These are phyloP conservation scores for Xylariaceae sp. DNA, from an alignment of 2,329 filamentous ascomycete species.

Conservation along the genomic window DNA sequence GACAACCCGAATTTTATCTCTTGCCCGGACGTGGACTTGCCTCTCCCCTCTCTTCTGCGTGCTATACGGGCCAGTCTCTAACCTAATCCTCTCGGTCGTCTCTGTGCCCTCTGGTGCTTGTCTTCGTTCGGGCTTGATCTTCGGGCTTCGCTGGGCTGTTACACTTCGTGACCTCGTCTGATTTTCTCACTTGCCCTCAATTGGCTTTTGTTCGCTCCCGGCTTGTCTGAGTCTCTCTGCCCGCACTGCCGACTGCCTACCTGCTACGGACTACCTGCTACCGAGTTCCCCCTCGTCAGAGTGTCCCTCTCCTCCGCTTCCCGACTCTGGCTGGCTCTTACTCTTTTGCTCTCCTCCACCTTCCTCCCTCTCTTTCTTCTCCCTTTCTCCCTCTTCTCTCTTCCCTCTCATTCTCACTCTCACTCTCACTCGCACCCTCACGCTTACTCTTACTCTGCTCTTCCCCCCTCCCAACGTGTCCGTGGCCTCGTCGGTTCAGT, in stretches of 20 bases:
- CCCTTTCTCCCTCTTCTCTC: conserved; percentile 14
- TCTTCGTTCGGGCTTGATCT: background rate
- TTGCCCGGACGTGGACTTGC: conserved; percentile 34
- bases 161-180: conserved; percentile 24
- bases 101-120: background rate
- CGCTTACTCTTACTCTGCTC: conserved; percentile 16
- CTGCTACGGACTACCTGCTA: background rate
- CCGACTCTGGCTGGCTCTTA: too few species aligned
- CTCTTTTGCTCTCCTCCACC: too few species aligned
- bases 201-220: conserved; percentile 23
- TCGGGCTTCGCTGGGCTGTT: conserved; percentile 30
- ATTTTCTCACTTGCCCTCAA: conserved; percentile 23
- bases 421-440: background rate
- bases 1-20: conserved; percentile 30
- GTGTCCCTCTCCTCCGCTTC: conserved; percentile 3
- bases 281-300: background rate
- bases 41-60: conserved; percentile 25
- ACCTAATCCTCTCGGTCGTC: conserved; percentile 3
- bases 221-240: conserved; percentile 1
- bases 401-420: background rate
- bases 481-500: conserved; percentile 3
- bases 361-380: conserved; percentile 2
- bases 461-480: background rate
- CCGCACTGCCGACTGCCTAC: background rate
- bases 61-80: conserved; percentile 17